Percentiles rank a stretch among this genome's conserved stretches.
Conservation (phyloP, 768 basidiomycete genomes). For the Pleurotus salmoneostramineus region DNA sequence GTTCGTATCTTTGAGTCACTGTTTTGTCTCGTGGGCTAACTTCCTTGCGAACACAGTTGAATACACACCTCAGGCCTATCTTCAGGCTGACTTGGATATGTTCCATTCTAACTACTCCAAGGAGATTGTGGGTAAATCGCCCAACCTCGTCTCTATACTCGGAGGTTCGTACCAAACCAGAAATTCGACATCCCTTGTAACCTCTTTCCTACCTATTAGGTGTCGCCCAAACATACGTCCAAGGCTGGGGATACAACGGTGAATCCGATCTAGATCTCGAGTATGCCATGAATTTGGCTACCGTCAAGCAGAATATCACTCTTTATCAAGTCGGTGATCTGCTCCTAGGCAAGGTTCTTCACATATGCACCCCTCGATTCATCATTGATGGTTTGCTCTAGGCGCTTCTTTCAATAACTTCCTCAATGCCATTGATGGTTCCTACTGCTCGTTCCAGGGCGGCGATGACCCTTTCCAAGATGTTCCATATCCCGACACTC, state of each 20-base stretch:
- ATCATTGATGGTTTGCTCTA: constrained; percentile 8
- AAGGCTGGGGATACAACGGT: constrained; percentile 42
- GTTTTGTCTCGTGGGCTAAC: not conserved
- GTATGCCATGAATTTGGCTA: constrained; percentile 48
- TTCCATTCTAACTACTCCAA: constrained; percentile 33
- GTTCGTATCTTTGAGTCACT: constrained; percentile 11
- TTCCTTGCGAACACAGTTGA: constrained; percentile 31
- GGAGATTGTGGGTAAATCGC: constrained; percentile 25
- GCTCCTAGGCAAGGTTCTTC: constrained; percentile 25
- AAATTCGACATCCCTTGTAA: not conserved
- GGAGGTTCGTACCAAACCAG: constrained; percentile 17
- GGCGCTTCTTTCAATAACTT: constrained; percentile 46
- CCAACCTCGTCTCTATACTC: constrained; percentile 27
- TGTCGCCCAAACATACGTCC: constrained; percentile 35
- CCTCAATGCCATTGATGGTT: constrained; percentile 41
- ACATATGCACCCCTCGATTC: not conserved
- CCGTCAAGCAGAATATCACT: constrained; percentile 32
- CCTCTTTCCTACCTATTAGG: constrained; percentile 20
- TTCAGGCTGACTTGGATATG: constrained; percentile 39
- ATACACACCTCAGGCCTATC: constrained; percentile 45
- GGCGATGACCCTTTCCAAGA: constrained; percentile 36
- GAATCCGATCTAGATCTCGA: constrained; percentile 58
- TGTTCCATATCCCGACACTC: constrained; percentile 20
- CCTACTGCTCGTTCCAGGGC: constrained; percentile 39
- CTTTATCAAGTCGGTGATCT: constrained; percentile 43